These are phyloP conservation scores for Aulographum hederae DNA, from an alignment of 2,329 filamentous ascomycete species.

Conservation along the genomic window DNA sequence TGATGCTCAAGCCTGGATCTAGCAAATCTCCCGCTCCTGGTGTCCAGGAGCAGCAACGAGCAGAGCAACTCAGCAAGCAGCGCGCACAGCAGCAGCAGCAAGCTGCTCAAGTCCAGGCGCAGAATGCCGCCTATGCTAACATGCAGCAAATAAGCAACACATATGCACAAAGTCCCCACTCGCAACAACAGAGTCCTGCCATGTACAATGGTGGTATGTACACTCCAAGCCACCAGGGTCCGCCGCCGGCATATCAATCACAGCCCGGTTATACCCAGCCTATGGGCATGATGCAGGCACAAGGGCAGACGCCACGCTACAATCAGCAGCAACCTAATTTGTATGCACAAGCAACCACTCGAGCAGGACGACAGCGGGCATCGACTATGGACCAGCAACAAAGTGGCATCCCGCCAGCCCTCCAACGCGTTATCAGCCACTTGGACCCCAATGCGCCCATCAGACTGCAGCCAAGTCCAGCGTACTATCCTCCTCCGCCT, in stretches of 20 bases:
- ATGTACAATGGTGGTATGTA: constrained; percentile 69
- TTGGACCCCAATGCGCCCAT: constrained; percentile 91
- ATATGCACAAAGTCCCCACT: constrained; percentile 29
- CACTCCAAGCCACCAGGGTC: constrained; percentile 42
- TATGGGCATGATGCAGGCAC: constrained; percentile 31
- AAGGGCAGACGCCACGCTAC: constrained; percentile 16
- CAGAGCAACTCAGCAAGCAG: constrained; percentile 85
- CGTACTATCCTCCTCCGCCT: constrained; percentile 86
- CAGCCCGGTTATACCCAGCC: constrained; percentile 20
- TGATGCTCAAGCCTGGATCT: constrained; percentile 83
- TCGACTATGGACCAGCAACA: constrained; percentile 94
- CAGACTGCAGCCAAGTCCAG: constrained; percentile 81
- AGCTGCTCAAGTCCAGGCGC: constrained; percentile 20
- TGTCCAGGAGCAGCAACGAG: constrained; percentile 89
- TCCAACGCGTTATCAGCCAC: constrained; percentile 90
- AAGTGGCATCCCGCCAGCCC: constrained; percentile 76
- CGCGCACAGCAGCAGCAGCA: constrained; percentile 45
- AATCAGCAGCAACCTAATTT: constrained; percentile 38
- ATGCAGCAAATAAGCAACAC: constrained; percentile 36
- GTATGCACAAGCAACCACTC: constrained; percentile 56
- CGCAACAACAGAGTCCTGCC: constrained; percentile 36
- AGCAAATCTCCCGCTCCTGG: constrained; percentile 80
- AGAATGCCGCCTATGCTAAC: constrained; percentile 32
- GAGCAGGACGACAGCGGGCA: constrained; percentile 68
- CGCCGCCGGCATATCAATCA: constrained; percentile 52